Base-by-base conservation (phyloP, 2,329 filamentous ascomycete genomes). In the Aspergillus neoniger region DNA sequence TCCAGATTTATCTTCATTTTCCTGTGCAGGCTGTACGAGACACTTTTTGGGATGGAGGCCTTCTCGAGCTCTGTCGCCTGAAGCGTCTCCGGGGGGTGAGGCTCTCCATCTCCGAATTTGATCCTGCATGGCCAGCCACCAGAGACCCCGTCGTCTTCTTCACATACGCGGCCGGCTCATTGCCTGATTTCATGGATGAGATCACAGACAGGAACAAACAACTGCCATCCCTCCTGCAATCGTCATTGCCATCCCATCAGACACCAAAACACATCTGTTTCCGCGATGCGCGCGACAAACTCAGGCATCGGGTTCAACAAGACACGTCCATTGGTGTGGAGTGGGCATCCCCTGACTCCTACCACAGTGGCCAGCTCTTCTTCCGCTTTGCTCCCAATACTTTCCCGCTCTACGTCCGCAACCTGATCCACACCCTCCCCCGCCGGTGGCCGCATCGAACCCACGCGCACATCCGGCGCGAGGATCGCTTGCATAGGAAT, bases 371-470 rank as follows among this genome's bases (percentile, higher is more conserved):
- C 30, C 50, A 21, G n/a, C 30, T 52, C n/a, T 52, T 52, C 32
- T 32, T 52, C 30, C 50, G 50, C 28, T 32, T 52, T 32, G 17
- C 50, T 19, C 50, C 50, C 30, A 52, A 52, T 38, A 9, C 7
- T 8, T 38, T 52, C 50, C 50, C 50, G 28, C 50, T 52, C 28
- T 52, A 38, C 36, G 30, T 52, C 50, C 28, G 50, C 50, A 32
- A 23, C 50, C 30, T 52, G 30, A 52, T 52, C 50, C 50, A 52
- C 30, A 21, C 30, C 25, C 50, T 52, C 23, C 50, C 50, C 30
- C 12, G 30, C 30, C 30, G 30, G n/a, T 32, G 28, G 17, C 50
- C n/a, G 30, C 50, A 52, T 38, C 50, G n/a, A 21, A 38, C 50
- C 17, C 50, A 52, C n/a, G 50, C 50, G 9, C 32, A 52, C 5